Evolutionary conservation across 2,329 filamentous ascomycete genomes (phyloP).

Genomic region (Pseudogymnoascus sp.): DNA sequence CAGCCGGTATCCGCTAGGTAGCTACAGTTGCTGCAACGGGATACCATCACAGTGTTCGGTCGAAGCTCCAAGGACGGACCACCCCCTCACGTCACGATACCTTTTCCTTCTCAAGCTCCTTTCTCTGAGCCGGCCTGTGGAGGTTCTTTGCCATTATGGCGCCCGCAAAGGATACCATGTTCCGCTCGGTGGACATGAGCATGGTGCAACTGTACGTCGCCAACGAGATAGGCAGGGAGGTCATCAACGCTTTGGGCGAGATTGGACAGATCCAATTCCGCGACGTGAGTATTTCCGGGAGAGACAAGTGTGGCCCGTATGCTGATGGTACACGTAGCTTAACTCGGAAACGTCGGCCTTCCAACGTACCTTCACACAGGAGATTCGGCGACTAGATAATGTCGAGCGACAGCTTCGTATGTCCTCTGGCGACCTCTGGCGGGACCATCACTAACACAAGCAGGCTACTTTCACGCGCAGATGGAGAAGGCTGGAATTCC

Average conservation of each 20-base stretch:
- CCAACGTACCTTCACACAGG: constrained; percentile 93
- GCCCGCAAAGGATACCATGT: constrained; percentile 78
- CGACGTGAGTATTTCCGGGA: constrained; percentile 53
- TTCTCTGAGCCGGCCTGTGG: constrained; percentile 6
- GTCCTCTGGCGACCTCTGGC: constrained; percentile 29
- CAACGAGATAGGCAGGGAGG: constrained; percentile 96
- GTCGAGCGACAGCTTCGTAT: constrained; percentile 93
- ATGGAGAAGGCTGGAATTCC: constrained; percentile 89
- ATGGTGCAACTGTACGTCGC: constrained; percentile 99
- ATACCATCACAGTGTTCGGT: constrained; percentile 5
- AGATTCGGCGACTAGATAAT: constrained; percentile 95
- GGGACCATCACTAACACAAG: constrained; percentile 2
- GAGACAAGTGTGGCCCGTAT: constrained; percentile 14
- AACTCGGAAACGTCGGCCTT: constrained; percentile 91
- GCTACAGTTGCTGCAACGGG: constrained; percentile 3
- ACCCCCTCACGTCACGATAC: not conserved
- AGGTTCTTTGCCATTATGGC: constrained; percentile 41
- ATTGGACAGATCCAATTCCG: constrained; percentile 93
- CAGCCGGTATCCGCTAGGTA: constrained; percentile 1
- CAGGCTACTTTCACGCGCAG: constrained; percentile 88
- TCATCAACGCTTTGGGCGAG: constrained; percentile 92
- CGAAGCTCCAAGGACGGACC: not conserved
- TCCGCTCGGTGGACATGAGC: constrained; percentile 99
- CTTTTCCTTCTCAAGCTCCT: constrained; percentile 1
- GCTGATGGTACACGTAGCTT: constrained; percentile 48